Evolutionary conservation across 169 alveolate genomes (phyloP).

Genomic region (Plasmodium fragile): DNA sequence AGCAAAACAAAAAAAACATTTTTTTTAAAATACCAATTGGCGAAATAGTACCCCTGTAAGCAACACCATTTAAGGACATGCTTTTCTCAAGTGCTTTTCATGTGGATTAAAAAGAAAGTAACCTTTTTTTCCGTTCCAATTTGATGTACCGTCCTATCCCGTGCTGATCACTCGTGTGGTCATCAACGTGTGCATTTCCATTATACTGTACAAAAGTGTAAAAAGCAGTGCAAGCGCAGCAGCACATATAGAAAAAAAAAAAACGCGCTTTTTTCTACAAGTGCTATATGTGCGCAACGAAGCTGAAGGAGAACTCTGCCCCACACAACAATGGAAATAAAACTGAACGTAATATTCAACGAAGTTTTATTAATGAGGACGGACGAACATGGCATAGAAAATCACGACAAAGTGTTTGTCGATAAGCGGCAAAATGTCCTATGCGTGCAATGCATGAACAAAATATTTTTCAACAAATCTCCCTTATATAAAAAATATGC

Average conservation of each 20-base stretch:
- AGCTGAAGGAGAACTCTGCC: background rate
- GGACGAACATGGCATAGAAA: conserved; percentile 67
- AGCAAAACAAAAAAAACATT: background rate
- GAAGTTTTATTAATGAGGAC: conserved; percentile 22
- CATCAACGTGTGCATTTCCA: background rate
- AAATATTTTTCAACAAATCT: conserved; percentile 44
- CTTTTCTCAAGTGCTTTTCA: background rate
- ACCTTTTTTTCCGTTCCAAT: background rate
- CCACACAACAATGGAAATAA: conserved; percentile 51
- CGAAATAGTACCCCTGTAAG: background rate
- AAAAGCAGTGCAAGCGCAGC: background rate
- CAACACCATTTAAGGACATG: background rate
- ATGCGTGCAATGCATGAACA: conserved; percentile 64
- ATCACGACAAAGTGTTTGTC: conserved; percentile 57
- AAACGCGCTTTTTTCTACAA: background rate
- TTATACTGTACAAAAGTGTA: background rate
- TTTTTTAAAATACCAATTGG: background rate
- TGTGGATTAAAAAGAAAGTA: background rate
- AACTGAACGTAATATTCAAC: conserved; percentile 39
- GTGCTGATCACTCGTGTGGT: background rate
- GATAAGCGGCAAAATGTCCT: conserved; percentile 40
- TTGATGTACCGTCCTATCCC: background rate
- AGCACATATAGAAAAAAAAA: background rate
- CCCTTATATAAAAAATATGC: conserved; percentile 74
- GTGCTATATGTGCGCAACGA: background rate